Conservation (phyloP, 2,329 filamentous ascomycete genomes). For the Zymoseptoria crescenta region DNA sequence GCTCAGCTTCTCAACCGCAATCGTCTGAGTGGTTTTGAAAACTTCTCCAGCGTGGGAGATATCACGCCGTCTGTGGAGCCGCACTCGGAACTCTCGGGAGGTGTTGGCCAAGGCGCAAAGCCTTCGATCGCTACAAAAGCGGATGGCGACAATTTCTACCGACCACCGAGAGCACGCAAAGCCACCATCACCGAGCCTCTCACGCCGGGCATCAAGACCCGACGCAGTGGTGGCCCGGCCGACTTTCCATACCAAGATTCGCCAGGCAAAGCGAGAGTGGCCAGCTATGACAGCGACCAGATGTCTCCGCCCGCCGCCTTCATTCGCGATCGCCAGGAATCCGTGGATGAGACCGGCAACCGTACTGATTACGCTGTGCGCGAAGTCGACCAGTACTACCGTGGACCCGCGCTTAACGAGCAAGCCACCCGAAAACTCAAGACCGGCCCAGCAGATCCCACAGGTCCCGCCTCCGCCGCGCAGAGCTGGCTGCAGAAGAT, state of each 20-base stretch:
- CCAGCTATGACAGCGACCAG: constrained; percentile 30
- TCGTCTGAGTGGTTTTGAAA: constrained; percentile 46
- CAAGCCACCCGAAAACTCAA: constrained; percentile 76
- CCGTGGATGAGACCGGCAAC: constrained; percentile 38
- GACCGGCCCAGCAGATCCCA: constrained; percentile 91
- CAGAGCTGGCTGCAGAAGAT: constrained; percentile 80
- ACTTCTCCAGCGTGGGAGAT: constrained; percentile 49
- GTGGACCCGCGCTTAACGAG: constrained; percentile 78
- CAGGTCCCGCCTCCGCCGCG: constrained; percentile 80
- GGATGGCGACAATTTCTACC: constrained; percentile 69
- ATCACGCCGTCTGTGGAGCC: constrained; percentile 41
- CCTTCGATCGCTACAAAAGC: constrained; percentile 9
- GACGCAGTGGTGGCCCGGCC: constrained; percentile 32
- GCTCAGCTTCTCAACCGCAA: constrained; percentile 49
- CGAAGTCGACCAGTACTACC: constrained; percentile 95
- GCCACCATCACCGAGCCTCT: constrained; percentile 52
- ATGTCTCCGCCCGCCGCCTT: constrained; percentile 48
- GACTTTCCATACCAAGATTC: constrained; percentile 38
- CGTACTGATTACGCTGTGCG: constrained; percentile 81
- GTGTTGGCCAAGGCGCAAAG: constrained; percentile 5
- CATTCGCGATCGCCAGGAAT: constrained; percentile 45
- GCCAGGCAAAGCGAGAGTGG: constrained; percentile 24
- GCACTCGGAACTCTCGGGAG: constrained; percentile 11
- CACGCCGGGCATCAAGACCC: constrained; percentile 36
- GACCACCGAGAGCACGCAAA: constrained; percentile 66